Conservation (phyloP, 768 basidiomycete genomes). For the Leccinum rimulosum region DNA sequence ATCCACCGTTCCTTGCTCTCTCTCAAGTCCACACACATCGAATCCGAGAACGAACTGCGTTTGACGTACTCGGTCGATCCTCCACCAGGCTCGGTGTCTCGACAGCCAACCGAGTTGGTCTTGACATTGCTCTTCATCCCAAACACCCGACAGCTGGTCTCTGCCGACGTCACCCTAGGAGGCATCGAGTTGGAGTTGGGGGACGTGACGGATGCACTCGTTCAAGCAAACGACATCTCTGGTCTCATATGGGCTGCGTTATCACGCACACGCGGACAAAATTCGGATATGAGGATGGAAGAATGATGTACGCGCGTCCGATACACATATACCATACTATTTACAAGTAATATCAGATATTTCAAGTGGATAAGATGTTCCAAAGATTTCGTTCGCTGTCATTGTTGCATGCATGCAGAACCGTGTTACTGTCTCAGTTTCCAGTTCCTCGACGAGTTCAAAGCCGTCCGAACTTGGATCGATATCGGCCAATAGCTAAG, state of each 20-base stretch:
- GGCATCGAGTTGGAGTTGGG: constrained; percentile 52
- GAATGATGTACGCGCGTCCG: not conserved
- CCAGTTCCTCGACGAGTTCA: not conserved
- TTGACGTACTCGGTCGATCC: constrained; percentile 57
- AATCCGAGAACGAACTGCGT: constrained; percentile 75
- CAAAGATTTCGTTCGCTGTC: not conserved
- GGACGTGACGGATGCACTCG: constrained; percentile 59
- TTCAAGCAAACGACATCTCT: constrained; percentile 63
- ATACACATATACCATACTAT: not conserved
- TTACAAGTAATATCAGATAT: not conserved
- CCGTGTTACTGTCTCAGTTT: not conserved
- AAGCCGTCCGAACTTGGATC: not conserved
- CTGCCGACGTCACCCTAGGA: constrained; percentile 55
- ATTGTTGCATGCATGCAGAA: not conserved
- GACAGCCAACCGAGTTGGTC: constrained; percentile 36
- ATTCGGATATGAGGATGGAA: not conserved
- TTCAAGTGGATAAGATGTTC: not conserved
- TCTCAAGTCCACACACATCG: constrained; percentile 55
- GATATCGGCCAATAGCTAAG: not conserved
- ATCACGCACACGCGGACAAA: constrained; percentile 37
- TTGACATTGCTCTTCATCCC: constrained; percentile 68
- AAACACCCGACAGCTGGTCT: constrained; percentile 62
- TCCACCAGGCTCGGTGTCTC: constrained; percentile 24
- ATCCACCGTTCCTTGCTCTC: constrained; percentile 63
- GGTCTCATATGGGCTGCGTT: constrained; percentile 63